A percentile compares a stretch with the other conserved stretches of the same genome.
Conservation (phyloP, 2,329 filamentous ascomycete genomes). For the Pyrenophora teres region DNA sequence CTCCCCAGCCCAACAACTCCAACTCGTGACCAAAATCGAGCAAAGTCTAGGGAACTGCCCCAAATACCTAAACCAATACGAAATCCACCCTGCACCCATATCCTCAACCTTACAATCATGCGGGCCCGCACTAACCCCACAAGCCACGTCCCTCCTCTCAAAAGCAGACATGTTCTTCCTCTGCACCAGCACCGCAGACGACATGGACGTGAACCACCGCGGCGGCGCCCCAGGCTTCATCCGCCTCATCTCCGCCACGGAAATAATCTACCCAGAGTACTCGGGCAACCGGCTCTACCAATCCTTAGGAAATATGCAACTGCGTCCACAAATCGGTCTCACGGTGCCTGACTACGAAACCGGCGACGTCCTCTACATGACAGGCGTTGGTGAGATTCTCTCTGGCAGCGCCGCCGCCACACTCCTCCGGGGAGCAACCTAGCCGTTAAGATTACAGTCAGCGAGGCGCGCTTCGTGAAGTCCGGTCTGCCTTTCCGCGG, state of each 20-base stretch:
- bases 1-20: slow-evolving; percentile 47
- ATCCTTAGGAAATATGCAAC: slow-evolving; percentile 75
- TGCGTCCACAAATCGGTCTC: slow-evolving; percentile 70
- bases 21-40: slow-evolving; percentile 70
- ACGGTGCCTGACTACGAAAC: slow-evolving; percentile 75
- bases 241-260: slow-evolving; percentile 65
- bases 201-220: slow-evolving; percentile 85
- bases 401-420: slow-evolving; percentile 65
- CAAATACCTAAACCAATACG: slow-evolving; percentile 81
- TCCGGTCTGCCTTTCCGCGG: slow-evolving; percentile 72
- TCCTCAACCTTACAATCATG: slow-evolving; percentile 58
- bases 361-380: slow-evolving; percentile 74
- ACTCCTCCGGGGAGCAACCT: slow-evolving; percentile 72
- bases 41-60: slow-evolving; percentile 81
- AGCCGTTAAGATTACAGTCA: slow-evolving; percentile 69
- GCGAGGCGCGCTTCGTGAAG: slow-evolving; percentile 65
- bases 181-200: slow-evolving; percentile 64
- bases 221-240: slow-evolving; percentile 77
- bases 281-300: slow-evolving; percentile 85
- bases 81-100: slow-evolving; percentile 61
- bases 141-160: slow-evolving; percentile 63
- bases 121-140: slow-evolving; percentile 54
- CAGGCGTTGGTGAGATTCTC: slow-evolving; percentile 70
- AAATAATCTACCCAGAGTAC: slow-evolving; percentile 79
- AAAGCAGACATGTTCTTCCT: slow-evolving; percentile 79